These are phyloP conservation scores for Diaporthe citri DNA, from an alignment of 2,329 filamentous ascomycete species.

Conservation along the genomic window DNA sequence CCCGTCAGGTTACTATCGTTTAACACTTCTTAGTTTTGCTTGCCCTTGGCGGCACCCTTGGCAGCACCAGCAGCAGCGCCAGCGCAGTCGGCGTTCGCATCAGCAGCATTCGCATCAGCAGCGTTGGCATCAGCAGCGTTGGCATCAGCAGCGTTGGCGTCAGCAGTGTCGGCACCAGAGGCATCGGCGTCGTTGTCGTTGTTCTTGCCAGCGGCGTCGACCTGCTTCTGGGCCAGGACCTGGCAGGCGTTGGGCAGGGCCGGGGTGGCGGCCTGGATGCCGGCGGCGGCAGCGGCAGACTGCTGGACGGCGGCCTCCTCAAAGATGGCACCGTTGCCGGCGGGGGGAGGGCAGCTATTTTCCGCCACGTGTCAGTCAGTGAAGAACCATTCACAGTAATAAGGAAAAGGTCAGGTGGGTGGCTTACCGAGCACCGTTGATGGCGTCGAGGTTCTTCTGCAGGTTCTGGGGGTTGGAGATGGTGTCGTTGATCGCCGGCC, in stretches of 20 bases:
- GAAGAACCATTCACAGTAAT: background rate
- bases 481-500: slow-evolving; percentile 33
- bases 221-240: slow-evolving; percentile 16
- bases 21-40: background rate
- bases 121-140: background rate
- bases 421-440: slow-evolving; percentile 36
- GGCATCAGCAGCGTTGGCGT: too few species aligned
- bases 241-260: slow-evolving; percentile 24
- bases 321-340: slow-evolving; percentile 27
- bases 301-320: slow-evolving; percentile 37
- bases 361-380: background rate
- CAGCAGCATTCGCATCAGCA: background rate
- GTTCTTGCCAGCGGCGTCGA: slow-evolving; percentile 11
- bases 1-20: rapidly evolving
- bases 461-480: slow-evolving; percentile 34
- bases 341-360: slow-evolving; percentile 30
- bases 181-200: background rate
- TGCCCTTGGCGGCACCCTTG: background rate
- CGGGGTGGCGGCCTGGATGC: slow-evolving; percentile 6
- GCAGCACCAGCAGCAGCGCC: background rate
- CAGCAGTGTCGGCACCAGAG: background rate
- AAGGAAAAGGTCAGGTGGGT: background rate
- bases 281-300: slow-evolving; percentile 26
- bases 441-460: slow-evolving; percentile 33
- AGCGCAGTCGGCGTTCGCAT: background rate